Evolutionary conservation across 78 protist genomes (phyloP).

Genomic region (Dictyostelium purpureum): DNA sequence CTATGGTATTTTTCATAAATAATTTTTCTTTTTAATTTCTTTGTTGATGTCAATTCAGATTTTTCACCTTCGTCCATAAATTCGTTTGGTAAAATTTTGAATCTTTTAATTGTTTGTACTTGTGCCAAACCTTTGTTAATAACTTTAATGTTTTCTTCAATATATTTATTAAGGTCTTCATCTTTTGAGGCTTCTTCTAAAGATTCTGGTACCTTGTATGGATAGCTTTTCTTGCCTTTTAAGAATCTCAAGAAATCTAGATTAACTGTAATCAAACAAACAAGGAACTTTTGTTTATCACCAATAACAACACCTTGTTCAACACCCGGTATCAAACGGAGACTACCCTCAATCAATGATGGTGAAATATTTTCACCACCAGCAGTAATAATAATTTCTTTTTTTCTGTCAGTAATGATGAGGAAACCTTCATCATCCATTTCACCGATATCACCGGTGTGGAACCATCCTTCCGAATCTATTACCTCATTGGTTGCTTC

Average conservation of each 20-base stretch:
- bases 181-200: conserved; percentile 39
- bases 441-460: conserved; percentile 66
- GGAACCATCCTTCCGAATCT: background rate
- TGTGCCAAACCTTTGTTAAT: conserved; percentile 51
- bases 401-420: conserved; percentile 88
- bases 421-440: conserved; percentile 73
- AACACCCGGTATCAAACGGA: conserved; percentile 50
- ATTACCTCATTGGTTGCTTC: conserved; percentile 15
- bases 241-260: background rate
- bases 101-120: conserved; percentile 75
- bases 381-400: conserved; percentile 94
- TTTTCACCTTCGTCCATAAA: conserved; percentile 52
- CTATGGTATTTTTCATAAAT: conserved; percentile 48
- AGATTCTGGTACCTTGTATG: background rate
- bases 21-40: conserved; percentile 83
- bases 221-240: background rate
- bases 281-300: conserved; percentile 79
- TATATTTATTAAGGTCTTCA: background rate
- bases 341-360: conserved; percentile 80
- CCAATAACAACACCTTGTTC: conserved; percentile 81
- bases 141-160: conserved; percentile 28
- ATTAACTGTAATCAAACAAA: conserved; percentile 26
- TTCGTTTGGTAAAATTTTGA: conserved; percentile 67
- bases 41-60: conserved; percentile 83
- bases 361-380: conserved; percentile 97